These are phyloP conservation scores for Urostyla sp. DNA, from an alignment of 73 alveolate species.

Conservation along the genomic window DNA sequence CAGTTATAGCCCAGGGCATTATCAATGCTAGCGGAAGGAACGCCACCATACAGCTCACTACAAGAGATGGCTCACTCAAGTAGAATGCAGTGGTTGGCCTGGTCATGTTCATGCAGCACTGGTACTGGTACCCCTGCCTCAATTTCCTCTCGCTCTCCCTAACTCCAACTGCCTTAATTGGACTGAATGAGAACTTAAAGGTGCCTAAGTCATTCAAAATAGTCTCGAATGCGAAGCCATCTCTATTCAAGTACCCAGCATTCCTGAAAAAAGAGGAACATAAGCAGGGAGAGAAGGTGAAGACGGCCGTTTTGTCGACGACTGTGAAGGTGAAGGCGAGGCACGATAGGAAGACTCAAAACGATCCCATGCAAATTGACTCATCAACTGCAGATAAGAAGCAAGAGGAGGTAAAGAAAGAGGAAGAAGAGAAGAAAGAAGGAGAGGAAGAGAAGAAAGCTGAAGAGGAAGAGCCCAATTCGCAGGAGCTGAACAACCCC, in stretches of 20 bases:
- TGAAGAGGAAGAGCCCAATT: conserved; percentile 87
- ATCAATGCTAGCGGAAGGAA: conserved; percentile 96
- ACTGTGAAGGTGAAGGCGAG: conserved; percentile 95
- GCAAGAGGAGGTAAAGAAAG: conserved; percentile 75
- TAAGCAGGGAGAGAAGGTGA: conserved; percentile 80
- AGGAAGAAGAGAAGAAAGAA: conserved; percentile 81
- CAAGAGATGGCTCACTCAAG: conserved; percentile 90
- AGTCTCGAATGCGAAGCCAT: conserved; percentile 88
- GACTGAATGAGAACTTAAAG: conserved; percentile 88
- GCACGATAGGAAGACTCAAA: conserved; percentile 82
- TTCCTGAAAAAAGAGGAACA: conserved; percentile 84
- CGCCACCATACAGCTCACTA: conserved; percentile 80
- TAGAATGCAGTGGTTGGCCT: conserved; percentile 94
- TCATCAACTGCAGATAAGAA: conserved; percentile 44
- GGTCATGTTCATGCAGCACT: conserved; percentile 91
- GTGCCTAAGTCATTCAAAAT: conserved; percentile 87
- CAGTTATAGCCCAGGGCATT: conserved; percentile 89
- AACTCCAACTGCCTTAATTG: conserved; percentile 94
- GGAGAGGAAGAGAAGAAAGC: conserved; percentile 80
- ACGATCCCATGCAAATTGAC: conserved; percentile 26
- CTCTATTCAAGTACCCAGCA: conserved; percentile 89
- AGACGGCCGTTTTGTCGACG: conserved; percentile 95
- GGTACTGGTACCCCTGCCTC: conserved; percentile 99
- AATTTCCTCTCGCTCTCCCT: conserved; percentile 93
- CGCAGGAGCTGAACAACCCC: conserved; percentile 86